Base-by-base conservation (phyloP, 1,284 basidiomycete species). In the Cystobasidiaceae sp. region DNA sequence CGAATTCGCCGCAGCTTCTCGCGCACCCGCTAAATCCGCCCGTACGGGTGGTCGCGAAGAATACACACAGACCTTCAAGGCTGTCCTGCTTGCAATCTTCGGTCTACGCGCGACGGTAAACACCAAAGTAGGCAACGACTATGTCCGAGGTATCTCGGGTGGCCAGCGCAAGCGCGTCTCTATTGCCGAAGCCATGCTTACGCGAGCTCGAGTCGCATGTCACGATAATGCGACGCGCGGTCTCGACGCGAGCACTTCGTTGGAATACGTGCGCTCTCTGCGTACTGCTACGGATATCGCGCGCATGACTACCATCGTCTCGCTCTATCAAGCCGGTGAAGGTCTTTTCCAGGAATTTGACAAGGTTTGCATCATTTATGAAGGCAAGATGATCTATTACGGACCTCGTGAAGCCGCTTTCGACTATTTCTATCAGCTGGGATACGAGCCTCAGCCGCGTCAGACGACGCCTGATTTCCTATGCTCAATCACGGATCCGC, bases 81-180 rank as follows among this genome's bases (percentile, higher is more conserved):
- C 84, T 32, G 77, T 86, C 4, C 73, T 87, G 30, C 79, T 82
- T 71, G 86, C 85, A 15, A 81, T 88, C 21, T 86, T 91, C 71
- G 87, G 88, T 7, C 78, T 93, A 56, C 79, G 79, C n/a, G 87
- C 88, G 68, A 90, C 87, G 0, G 80, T 81, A 63, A 79, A 87
- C 70, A 92, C 89, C 0, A 83, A 88, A 3, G 87, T 92, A 21
- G 90, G 90, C 2, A 84, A 90, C 76, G 85, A 85, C 3, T 81
- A 43, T 37, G 58, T 52, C 23, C 64, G 51, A 13, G 54, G 54
- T 50, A 39, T 66, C 21, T 59, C 50, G 8, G 90, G 89, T 25
- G 90, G 91, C 8, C 86, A 90, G 79, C 25, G 67, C 8, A 68
- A 68, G 57, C 55, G 67, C 19, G 67, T 68, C 46, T 55, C 56